Base-by-base conservation (phyloP, 1,284 basidiomycete genomes). In the Chondrostereum purpureum region DNA sequence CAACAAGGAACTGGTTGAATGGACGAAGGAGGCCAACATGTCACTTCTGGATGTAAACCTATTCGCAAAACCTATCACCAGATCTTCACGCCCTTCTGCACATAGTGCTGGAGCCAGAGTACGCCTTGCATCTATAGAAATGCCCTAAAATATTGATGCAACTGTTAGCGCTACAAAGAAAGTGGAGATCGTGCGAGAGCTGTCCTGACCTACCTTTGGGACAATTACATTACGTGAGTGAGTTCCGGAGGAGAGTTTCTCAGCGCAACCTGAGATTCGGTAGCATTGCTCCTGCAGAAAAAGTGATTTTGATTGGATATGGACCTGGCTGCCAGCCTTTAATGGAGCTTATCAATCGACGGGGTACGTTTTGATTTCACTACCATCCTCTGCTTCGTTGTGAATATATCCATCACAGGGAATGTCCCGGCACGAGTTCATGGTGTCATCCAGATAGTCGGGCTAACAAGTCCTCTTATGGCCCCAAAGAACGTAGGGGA, bases 31-130 rank as follows among this genome's bases (percentile, higher is more conserved):
- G 12, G 70, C 80, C 49, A 70, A 72, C 0, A 93, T 81, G 60
- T 81, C 83, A 1, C 62, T 97, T 2, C 69, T 98, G 16, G 96
- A 99, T 60, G 75, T 96, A 48, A 96, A 96, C 59, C 68, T 97
- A 14, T 83, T 84, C 54, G 77, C 84, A 0, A 83, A 83, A 54
- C 75, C 88, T 8, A 70, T 75, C 19, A 33, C 23, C n/a, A n/a
- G n/a, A n/a, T n/a, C n/a, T n/a, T n/a, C n/a, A n/a, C n/a, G n/a
- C n/a, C n/a, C n/a, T n/a, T n/a, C n/a, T n/a, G n/a, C n/a, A n/a
- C n/a, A n/a, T n/a, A n/a, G n/a, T n/a, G n/a, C n/a, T n/a, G n/a
- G n/a, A n/a, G n/a, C n/a, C n/a, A n/a, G n/a, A n/a, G n/a, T n/a
- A n/a, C n/a, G n/a, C n/a, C n/a, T n/a, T n/a, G n/a, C n/a, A n/a